phyloP scores from a whole-genome alignment of 306 rosid species.

The Fragaria iinumae region DNA sequence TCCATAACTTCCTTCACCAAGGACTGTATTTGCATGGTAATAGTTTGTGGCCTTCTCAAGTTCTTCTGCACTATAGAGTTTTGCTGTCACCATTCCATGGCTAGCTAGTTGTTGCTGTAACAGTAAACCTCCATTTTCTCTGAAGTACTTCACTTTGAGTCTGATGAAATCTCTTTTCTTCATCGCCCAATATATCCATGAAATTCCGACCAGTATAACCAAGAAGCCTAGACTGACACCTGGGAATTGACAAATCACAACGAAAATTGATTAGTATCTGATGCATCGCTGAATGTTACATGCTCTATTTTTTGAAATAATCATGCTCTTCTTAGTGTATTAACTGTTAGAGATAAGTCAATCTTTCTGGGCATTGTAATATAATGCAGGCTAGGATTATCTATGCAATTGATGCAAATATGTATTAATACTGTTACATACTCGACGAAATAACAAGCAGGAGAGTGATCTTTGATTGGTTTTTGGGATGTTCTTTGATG shows the following conservation, averaged over 20 bases:
- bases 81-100: not conserved
- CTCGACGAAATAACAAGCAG: not conserved
- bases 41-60: constrained; percentile 16
- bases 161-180: constrained; percentile 4
- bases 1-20: constrained; percentile 21
- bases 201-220: not conserved
- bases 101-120: not conserved
- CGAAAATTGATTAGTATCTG: not conserved
- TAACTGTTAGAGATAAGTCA: too few species aligned
- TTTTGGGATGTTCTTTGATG: not conserved
- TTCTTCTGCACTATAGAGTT: constrained; percentile 3
- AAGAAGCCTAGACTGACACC: not conserved
- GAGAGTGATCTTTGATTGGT: not conserved
- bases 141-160: not conserved
- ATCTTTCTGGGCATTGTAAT: too few species aligned
- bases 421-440: not conserved
- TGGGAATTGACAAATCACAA: not conserved
- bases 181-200: not conserved
- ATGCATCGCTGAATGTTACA: not conserved
- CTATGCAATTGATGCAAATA: not conserved
- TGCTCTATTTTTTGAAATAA: not conserved
- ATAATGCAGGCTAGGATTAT: too few species aligned
- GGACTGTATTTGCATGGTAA: not conserved
- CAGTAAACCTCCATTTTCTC: not conserved
- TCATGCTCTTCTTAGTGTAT: too few species aligned